A percentile compares a stretch with the other conserved stretches of the same genome.
phyloP scores from a whole-genome alignment of 2,329 filamentous ascomycete genomes.

The Botryosphaeria dothidea region DNA sequence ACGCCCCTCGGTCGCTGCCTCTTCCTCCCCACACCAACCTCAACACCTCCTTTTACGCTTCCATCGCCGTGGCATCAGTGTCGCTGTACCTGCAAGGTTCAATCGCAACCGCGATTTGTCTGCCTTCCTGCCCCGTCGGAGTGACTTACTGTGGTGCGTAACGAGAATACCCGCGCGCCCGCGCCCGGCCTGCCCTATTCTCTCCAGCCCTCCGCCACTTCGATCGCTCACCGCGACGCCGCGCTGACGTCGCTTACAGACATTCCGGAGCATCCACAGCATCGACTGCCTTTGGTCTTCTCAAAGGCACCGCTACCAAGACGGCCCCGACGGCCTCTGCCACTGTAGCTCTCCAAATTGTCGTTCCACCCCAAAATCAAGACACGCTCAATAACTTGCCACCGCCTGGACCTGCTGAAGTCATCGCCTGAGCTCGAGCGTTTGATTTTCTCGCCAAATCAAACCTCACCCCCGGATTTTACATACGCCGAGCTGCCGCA shows the following conservation, averaged over 20 bases:
- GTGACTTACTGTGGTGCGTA: slow-evolving; percentile 19
- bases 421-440: slow-evolving; percentile 40
- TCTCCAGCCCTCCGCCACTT: slow-evolving; percentile 7
- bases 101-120: slow-evolving; percentile 1
- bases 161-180: not conserved
- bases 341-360: slow-evolving; percentile 49
- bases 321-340: slow-evolving; percentile 47
- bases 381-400: slow-evolving; percentile 54
- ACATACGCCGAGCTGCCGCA: slow-evolving; percentile 92
- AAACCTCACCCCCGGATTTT: slow-evolving; percentile 54
- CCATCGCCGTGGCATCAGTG: not conserved
- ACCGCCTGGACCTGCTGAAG: slow-evolving; percentile 41
- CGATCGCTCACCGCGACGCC: not conserved
- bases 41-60: not conserved
- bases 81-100: not conserved
- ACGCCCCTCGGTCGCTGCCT: slow-evolving; percentile 9
- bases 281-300: slow-evolving; percentile 38
- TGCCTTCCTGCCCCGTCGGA: slow-evolving; percentile 5
- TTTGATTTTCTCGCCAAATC: slow-evolving; percentile 45
- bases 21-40: not conserved
- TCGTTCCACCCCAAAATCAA: slow-evolving; percentile 44
- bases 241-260: slow-evolving; percentile 7
- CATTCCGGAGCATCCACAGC: not conserved
- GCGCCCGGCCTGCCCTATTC: not conserved
- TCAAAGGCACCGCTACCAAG: slow-evolving; percentile 44